Conservation (phyloP, 306 rosid species). For the Datisca glomerata region DNA sequence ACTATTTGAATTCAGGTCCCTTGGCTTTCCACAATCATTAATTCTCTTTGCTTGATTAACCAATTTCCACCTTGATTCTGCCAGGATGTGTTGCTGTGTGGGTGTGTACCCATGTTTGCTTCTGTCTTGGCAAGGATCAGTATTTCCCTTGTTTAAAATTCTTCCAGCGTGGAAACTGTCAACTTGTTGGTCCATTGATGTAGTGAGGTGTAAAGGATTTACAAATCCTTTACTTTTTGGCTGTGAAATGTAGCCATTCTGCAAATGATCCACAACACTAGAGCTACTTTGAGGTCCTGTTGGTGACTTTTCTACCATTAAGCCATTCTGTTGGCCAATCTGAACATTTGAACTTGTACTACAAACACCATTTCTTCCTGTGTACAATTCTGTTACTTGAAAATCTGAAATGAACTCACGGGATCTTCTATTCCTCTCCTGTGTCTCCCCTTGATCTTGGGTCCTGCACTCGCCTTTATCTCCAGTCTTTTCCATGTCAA, state of each 20-base stretch:
- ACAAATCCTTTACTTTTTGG: slow-evolving; percentile 25
- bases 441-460: slow-evolving; percentile 29
- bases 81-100: slow-evolving; percentile 22
- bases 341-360: slow-evolving; percentile 20
- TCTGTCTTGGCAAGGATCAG: slow-evolving; percentile 22
- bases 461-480: slow-evolving; percentile 22
- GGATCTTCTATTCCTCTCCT: slow-evolving; percentile 18
- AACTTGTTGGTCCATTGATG: slow-evolving; percentile 15
- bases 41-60: slow-evolving; percentile 21
- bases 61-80: slow-evolving; percentile 14
- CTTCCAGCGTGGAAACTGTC: slow-evolving; percentile 15
- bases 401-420: slow-evolving; percentile 15
- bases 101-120: slow-evolving; percentile 13
- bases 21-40: slow-evolving; percentile 20
- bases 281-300: slow-evolving; percentile 14
- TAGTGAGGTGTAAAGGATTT: slow-evolving; percentile 14
- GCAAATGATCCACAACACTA: slow-evolving; percentile 20
- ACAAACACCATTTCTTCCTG: slow-evolving; percentile 13
- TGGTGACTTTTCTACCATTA: slow-evolving; percentile 21
- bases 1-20: slow-evolving; percentile 14
- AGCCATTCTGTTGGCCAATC: slow-evolving; percentile 13
- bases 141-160: slow-evolving; percentile 19
- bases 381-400: slow-evolving; percentile 15
- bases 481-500: slow-evolving; percentile 39
- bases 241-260: slow-evolving; percentile 6